Base-by-base conservation (phyloP, 768 basidiomycete species). In the Russula sp. region DNA sequence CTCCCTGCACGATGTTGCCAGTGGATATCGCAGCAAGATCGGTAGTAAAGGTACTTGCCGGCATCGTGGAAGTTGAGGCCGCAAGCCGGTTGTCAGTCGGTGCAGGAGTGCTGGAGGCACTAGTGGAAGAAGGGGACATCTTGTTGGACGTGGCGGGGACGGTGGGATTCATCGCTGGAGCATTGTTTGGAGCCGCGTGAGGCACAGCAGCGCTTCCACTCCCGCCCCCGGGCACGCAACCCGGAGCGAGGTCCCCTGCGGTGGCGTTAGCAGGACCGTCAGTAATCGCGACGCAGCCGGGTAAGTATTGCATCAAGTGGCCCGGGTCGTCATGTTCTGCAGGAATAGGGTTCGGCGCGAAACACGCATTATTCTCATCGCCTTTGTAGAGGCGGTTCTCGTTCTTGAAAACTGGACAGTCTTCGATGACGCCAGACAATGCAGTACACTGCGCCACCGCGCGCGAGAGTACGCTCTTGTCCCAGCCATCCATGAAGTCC, bases 401-500 rank as follows among this genome's bases (percentile, higher is more conserved):
- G 36, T 64, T 34, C 4, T 32, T 0, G 44, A 66, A 66, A 5
- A 66, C 65, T 0, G 22, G 6, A 8, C 65, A 66, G 18, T 64
- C 51, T n/a, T 66, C 57, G 24, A 66, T 54, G 14, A 54, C 57
- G 20, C 65, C 65, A 16, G 62, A 64, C 8, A 1, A 3, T 32
- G n/a, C 49, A 8, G 65, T 73, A 51, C 76, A 77, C 4, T 63
- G 50, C 34, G 75, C 69, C 44, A 82, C 67, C 7, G 79, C 81
- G 14, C 63, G 64, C 55, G 71, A 69, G n/a, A 83, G 76, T 14
- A 79, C 70, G n/a, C 65, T 71, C 0, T 66, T 57, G 56, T 79
- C 73, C 81, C 81, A 82, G 6, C 81, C 79, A 57, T 76, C 75
- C 62, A 72, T 68, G 66, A 76, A 78, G 66, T 79, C 77, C 5